phyloP scores from a whole-genome alignment of 2,329 filamentous ascomycete genomes.

The Fusarium devonianum region DNA sequence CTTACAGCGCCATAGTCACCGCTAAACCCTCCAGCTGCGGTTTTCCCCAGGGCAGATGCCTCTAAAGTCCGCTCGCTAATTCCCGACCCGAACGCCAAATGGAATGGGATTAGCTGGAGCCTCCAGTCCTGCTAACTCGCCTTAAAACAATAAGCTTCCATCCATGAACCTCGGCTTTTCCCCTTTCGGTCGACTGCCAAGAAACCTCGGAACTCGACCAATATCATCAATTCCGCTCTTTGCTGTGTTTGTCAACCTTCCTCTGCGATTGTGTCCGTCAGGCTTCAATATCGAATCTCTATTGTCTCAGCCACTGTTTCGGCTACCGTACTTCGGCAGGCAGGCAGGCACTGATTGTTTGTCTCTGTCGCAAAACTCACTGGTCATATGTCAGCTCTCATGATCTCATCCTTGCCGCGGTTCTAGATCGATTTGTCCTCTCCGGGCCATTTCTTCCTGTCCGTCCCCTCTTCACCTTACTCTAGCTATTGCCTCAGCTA shows the following conservation, averaged over 20 bases:
- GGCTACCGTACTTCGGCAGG: neutral
- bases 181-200: slow-evolving; percentile 7
- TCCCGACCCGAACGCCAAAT: neutral
- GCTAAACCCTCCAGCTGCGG: too few relatives aligned
- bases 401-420: slow-evolving; percentile 1
- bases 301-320: neutral
- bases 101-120: neutral
- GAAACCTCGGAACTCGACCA: slow-evolving; percentile 28
- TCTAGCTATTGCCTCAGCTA: slow-evolving; percentile 9
- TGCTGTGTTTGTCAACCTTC: too few relatives aligned
- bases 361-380: neutral
- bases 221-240: slow-evolving; percentile 13
- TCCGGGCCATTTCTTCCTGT: slow-evolving; percentile 7
- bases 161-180: slow-evolving; percentile 35
- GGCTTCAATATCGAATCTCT: neutral
- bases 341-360: neutral
- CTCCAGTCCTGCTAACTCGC: neutral
- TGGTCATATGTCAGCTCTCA: slow-evolving; percentile 1
- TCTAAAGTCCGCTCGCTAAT: neutral
- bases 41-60: too few relatives aligned
- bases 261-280: too few relatives aligned
- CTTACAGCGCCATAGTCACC: slow-evolving; percentile 2
- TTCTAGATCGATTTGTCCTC: slow-evolving; percentile 24
- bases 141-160: slow-evolving; percentile 7
- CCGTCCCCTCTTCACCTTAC: neutral